Percentiles rank a stretch among this genome's conserved stretches.
phyloP scores from a whole-genome alignment of 495 filamentous ascomycete species.

The Penicillium salamii region DNA sequence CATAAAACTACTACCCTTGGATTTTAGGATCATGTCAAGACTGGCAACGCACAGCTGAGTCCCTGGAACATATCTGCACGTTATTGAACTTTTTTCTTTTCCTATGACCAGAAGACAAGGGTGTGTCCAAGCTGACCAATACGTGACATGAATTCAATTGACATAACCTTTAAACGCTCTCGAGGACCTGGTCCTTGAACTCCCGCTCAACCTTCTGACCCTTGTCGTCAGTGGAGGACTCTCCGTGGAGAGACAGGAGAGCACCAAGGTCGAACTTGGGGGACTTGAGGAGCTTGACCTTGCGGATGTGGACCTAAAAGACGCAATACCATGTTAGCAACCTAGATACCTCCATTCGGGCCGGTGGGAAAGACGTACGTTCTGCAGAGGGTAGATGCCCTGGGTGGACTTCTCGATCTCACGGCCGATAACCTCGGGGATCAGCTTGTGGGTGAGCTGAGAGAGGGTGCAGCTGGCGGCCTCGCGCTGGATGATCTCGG shows the following conservation, averaged over 20 bases:
- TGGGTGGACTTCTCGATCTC: slow-evolving; percentile 99
- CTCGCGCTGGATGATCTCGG: slow-evolving; percentile 96
- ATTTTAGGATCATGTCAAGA: slow-evolving; percentile 12
- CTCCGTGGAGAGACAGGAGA: slow-evolving; percentile 91
- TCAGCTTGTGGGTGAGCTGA: slow-evolving; percentile 95
- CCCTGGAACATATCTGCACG: slow-evolving; percentile 22
- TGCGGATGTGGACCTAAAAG: slow-evolving; percentile 92
- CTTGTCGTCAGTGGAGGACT: slow-evolving; percentile 92
- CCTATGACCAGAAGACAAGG: slow-evolving; percentile 28
- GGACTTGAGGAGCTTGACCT: slow-evolving; percentile 97
- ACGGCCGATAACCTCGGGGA: slow-evolving; percentile 97
- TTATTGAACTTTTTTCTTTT: slow-evolving; percentile 36
- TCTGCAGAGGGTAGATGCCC: slow-evolving; percentile 99
- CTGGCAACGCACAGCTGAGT: slow-evolving; percentile 10
- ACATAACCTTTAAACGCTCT: slow-evolving; percentile 69
- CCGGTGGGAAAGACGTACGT: slow-evolving; percentile 58
- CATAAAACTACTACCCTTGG: slow-evolving; percentile 12
- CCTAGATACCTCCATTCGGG: background rate
- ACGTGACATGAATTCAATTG: slow-evolving; percentile 24
- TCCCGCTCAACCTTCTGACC: slow-evolving; percentile 98
- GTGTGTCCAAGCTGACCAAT: slow-evolving; percentile 27
- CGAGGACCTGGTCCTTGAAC: slow-evolving; percentile 96
- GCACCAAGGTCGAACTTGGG: slow-evolving; percentile 99
- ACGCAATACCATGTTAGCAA: slow-evolving; percentile 26
- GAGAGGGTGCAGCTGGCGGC: slow-evolving; percentile 87